These are phyloP conservation scores for Porodaedalea pini DNA, from an alignment of 1,284 basidiomycete genomes.

Conservation along the genomic window DNA sequence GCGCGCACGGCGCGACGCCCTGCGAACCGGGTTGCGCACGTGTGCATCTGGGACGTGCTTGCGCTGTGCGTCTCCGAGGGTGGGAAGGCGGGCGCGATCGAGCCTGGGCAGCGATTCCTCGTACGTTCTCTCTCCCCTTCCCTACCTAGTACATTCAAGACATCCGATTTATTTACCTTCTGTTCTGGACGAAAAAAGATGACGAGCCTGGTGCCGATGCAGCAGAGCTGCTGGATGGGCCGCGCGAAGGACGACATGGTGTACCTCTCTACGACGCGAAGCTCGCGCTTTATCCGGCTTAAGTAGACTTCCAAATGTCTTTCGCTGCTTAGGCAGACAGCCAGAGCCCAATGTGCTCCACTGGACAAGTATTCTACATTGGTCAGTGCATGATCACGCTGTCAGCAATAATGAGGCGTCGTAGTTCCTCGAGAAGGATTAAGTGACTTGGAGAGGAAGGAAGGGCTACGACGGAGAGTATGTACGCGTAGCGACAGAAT, in stretches of 20 bases:
- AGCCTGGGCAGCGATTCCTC: conserved; percentile 66
- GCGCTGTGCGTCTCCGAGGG: conserved; percentile 50
- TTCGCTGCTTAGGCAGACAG: not conserved
- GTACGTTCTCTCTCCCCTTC: conserved; percentile 38
- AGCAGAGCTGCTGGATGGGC: conserved; percentile 61
- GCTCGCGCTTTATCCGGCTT: conserved; percentile 55
- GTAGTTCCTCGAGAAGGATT: too few species aligned
- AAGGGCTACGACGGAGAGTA: too few species aligned
- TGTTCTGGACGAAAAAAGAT: conserved; percentile 36
- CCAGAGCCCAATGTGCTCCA: too few species aligned
- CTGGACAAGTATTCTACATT: too few species aligned
- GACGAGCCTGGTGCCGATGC: conserved; percentile 60
- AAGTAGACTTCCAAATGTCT: conserved; percentile 19
- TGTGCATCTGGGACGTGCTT: conserved; percentile 84
- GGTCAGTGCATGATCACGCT: too few species aligned
- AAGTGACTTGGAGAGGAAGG: too few species aligned
- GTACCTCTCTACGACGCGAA: conserved; percentile 58
- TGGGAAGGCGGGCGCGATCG: conserved; percentile 50
- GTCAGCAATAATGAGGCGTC: too few species aligned
- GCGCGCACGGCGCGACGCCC: conserved; percentile 50
- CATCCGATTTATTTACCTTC: not conserved
- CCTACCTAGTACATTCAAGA: not conserved
- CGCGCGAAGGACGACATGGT: conserved; percentile 51
- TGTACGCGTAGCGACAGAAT: too few species aligned
- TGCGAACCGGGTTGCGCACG: conserved; percentile 58